Conservation (phyloP, 371 early-diverging fungal species). For the Lichtheimia ornata region DNA sequence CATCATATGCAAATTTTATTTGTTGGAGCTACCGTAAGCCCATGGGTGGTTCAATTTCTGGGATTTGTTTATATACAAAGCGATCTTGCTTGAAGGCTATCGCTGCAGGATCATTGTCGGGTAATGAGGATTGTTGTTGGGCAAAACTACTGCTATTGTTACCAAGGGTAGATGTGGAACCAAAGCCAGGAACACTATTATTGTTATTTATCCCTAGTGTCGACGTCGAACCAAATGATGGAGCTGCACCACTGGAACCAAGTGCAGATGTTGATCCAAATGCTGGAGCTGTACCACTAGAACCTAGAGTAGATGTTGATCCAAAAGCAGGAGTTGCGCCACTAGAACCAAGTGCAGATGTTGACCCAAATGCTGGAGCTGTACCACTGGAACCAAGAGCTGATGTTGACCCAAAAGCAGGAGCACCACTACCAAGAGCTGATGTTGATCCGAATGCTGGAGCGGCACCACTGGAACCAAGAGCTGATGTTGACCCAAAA, state of each 20-base stretch:
- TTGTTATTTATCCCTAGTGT: neutral
- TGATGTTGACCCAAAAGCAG: constrained; percentile 28
- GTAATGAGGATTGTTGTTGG: constrained; percentile 9
- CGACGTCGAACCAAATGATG: constrained; percentile 5
- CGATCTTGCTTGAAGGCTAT: constrained; percentile 39
- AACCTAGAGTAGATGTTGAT: constrained; percentile 1
- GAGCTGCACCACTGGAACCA: constrained; percentile 1
- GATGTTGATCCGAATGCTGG: constrained; percentile 26
- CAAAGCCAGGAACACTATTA: constrained; percentile 11
- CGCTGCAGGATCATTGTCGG: constrained; percentile 26
- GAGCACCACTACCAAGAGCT: constrained; percentile 12
- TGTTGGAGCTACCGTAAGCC: constrained; percentile 29
- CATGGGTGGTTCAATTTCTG: constrained; percentile 54
- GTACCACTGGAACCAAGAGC: constrained; percentile 10
- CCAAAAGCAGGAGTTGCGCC: constrained; percentile 4
- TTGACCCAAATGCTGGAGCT: constrained; percentile 22
- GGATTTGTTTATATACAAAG: constrained; percentile 43
- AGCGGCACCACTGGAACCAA: constrained; percentile 12
- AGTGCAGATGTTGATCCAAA: constrained; percentile 10
- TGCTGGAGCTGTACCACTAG: neutral
- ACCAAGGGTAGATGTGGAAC: constrained; percentile 10
- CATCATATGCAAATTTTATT: too few species aligned
- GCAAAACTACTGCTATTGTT: constrained; percentile 4
- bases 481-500: constrained; percentile 15
- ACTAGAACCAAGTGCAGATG: constrained; percentile 14